Conservation (phyloP, 768 basidiomycete genomes). For the Pleurotus cornucopiae region DNA sequence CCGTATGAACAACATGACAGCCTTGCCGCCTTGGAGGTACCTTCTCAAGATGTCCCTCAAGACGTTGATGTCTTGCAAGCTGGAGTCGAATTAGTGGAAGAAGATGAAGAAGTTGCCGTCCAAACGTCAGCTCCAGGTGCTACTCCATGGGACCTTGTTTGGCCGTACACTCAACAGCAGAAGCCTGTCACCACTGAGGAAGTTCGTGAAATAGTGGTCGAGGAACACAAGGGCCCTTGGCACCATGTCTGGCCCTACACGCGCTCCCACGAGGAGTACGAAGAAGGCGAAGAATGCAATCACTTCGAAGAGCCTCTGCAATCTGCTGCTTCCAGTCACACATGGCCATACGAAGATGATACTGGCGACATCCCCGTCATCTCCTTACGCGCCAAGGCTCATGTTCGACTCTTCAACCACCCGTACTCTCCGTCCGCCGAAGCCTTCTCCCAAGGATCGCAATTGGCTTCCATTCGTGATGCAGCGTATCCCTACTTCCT, state of each 20-base stretch:
- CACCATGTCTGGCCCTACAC: conserved; percentile 14
- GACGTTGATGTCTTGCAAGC: too few species aligned
- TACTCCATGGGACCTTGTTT: conserved; percentile 13
- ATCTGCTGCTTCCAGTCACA: neutral
- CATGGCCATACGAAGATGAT: neutral
- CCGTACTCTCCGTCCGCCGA: neutral
- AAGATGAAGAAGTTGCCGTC: too few species aligned
- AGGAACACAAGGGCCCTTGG: conserved; percentile 8
- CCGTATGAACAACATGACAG: neutral
- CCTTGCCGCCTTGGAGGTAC: neutral
- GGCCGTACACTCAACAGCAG: conserved; percentile 10
- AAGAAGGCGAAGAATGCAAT: neutral
- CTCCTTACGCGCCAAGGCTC: neutral
- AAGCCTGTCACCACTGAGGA: neutral
- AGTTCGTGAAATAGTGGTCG: neutral
- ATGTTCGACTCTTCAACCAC: neutral
- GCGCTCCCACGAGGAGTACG: neutral
- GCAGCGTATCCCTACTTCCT: conserved; percentile 19
- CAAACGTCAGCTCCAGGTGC: neutral
- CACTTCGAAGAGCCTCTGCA: neutral
- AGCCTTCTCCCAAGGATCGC: neutral
- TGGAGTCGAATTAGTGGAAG: too few species aligned
- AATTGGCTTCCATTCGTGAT: neutral
- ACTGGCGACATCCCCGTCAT: too few species aligned
- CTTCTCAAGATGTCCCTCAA: neutral